Base-by-base conservation (phyloP, 768 basidiomycete genomes). In the Rhodosporidiobolus sp. region DNA sequence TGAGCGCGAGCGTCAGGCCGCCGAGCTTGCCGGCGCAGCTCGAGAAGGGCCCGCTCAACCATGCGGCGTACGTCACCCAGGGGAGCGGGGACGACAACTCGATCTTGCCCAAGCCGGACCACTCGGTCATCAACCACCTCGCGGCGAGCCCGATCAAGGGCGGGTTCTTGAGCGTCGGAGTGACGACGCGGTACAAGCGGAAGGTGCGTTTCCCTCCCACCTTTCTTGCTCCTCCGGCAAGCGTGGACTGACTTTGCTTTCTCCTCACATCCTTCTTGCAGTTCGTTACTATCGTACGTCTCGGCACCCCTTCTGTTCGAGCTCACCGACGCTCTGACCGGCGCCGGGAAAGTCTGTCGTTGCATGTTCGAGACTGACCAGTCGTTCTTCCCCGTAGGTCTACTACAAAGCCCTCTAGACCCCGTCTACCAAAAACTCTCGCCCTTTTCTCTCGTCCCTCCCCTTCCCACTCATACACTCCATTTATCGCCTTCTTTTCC, bases 111-210 rank as follows among this genome's bases (percentile, higher is more conserved):
- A 92, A 96, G 30, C 94, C 94, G 30, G 90, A 88, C 49, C 94
- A 97, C 83, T 92, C 92, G 49, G 92, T 97, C 32, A 83, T 98
- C 74, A 93, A 96, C 77, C 94, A 98, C 81, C 82, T 98, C 77
- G 91, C 79, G 73, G 96, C 94, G 72, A 95, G 92, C 78, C 94
- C 94, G 63, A 98, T 98, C 72, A 85, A 88, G 81, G 94, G 94
- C 80, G 94, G 92, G 12, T 92, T 95, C 57, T 81, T 97, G 60
- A 94, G 93, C 50, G 93, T 97, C 10, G 94, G 89, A 35, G 92
- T 88, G 70, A 98, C 94, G 68, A 93, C 89, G 62, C 84, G 94
- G 79, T 97, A 96, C 83, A 84, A 88, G 82, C 87, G 90, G 83
- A 98, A 95, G 89, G 92, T 92, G 78, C 32, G 69, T 49, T 46